Percentiles rank a stretch among this genome's conserved stretches.
phyloP scores from a whole-genome alignment of 2,329 filamentous ascomycete species.

The Pseudogymnoascus sp. region DNA sequence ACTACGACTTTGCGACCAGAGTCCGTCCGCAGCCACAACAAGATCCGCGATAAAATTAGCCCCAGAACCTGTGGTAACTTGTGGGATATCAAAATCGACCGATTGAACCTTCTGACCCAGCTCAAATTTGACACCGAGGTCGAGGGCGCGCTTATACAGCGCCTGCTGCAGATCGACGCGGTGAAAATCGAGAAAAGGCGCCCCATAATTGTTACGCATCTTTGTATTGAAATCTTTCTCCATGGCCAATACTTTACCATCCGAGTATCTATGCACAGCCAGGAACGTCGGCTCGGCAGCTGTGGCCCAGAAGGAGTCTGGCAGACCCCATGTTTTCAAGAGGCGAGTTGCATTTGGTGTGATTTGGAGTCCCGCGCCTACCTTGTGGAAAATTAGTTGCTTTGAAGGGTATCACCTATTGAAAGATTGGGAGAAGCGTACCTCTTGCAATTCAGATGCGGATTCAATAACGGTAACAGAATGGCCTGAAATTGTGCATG shows the following conservation, averaged over 20 bases:
- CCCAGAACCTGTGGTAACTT: slow-evolving; percentile 19
- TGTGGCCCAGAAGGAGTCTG: slow-evolving; percentile 16
- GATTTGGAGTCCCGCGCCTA: slow-evolving; percentile 27
- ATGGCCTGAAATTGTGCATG: slow-evolving; percentile 26
- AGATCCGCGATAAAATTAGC: slow-evolving; percentile 28
- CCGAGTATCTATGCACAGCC: slow-evolving; percentile 45
- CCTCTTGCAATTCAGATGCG: slow-evolving; percentile 33
- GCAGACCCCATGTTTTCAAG: slow-evolving; percentile 21
- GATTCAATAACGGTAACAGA: slow-evolving; percentile 34
- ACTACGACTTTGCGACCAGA: slow-evolving; percentile 32
- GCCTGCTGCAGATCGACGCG: slow-evolving; percentile 39
- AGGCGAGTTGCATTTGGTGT: slow-evolving; percentile 21
- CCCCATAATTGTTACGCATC: slow-evolving; percentile 19
- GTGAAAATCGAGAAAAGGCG: slow-evolving; percentile 38
- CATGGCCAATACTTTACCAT: slow-evolving; percentile 27
- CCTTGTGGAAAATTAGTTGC: slow-evolving; percentile 37
- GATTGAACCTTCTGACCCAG: slow-evolving; percentile 30
- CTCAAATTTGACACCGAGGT: slow-evolving; percentile 31
- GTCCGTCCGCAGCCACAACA: slow-evolving; percentile 34
- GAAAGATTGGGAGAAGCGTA: slow-evolving; percentile 23
- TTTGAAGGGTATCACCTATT: slow-evolving; percentile 35
- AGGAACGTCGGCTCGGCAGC: slow-evolving; percentile 26
- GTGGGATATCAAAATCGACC: slow-evolving; percentile 21
- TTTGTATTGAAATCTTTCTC: slow-evolving; percentile 17
- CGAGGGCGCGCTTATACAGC: slow-evolving; percentile 32